Conservation (phyloP, 805 yeast genomes). For the Candida chauliodis region DNA sequence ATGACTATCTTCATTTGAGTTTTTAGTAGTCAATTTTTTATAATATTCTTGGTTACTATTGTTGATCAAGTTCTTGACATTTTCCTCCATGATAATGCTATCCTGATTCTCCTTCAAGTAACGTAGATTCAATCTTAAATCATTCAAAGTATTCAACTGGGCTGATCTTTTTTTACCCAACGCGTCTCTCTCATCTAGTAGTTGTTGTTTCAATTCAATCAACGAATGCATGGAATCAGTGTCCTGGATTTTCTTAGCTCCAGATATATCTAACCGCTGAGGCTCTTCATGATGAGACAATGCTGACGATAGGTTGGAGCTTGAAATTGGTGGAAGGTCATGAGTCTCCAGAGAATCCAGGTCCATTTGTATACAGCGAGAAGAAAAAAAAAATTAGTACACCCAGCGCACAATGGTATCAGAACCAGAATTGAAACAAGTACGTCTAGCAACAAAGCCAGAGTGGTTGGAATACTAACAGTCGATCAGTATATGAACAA, state of each 20-base stretch:
- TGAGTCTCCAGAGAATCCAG: not conserved
- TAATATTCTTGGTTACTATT: conserved; percentile 16
- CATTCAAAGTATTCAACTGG: conserved; percentile 3
- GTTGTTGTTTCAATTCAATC: conserved; percentile 5
- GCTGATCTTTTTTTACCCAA: conserved; percentile 5
- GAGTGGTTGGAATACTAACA: too few relatives aligned
- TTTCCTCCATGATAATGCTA: conserved; percentile 12
- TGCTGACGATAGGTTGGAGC: not conserved
- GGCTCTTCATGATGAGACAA: not conserved
- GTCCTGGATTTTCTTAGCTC: not conserved
- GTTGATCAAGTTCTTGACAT: conserved; percentile 17
- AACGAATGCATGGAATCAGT: conserved; percentile 1
- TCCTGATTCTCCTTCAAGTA: conserved; percentile 11
- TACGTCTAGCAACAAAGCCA: too few relatives aligned
- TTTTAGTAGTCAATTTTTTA: conserved; percentile 2
- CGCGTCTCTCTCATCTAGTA: conserved; percentile 5
- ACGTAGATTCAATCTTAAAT: conserved; percentile 10
- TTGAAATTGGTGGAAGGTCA: conserved; percentile 1
- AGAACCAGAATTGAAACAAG: conserved; percentile 59
- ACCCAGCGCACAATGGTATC: conserved; percentile 30
- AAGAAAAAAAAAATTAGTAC: conserved; percentile 1
- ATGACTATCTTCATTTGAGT: conserved; percentile 16
- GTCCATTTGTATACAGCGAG: not conserved
- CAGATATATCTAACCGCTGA: not conserved
- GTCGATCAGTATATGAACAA: conserved; percentile 67